Percentiles rank a stretch among this genome's conserved stretches.
phyloP scores from a whole-genome alignment of 148 eudicot genomes.

The Rhododendron mucronatum region DNA sequence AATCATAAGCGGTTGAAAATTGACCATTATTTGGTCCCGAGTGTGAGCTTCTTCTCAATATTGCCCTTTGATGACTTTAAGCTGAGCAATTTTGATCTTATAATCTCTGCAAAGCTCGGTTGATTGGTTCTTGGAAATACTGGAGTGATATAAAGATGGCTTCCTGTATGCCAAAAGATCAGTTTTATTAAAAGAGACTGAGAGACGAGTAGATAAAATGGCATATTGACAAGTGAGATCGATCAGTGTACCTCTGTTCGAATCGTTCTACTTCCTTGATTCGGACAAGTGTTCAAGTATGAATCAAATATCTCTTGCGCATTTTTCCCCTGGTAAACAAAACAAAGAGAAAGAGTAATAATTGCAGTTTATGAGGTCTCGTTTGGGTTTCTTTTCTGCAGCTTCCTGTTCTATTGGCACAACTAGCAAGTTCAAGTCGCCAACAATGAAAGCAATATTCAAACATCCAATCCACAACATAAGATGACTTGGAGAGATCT shows the following conservation, averaged over 20 bases:
- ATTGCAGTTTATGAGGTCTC: background rate
- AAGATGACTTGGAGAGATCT: background rate
- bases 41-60: background rate
- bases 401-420: background rate
- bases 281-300: constrained; percentile 78
- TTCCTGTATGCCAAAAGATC: constrained; percentile 49
- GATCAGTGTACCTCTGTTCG: constrained; percentile 74
- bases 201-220: background rate
- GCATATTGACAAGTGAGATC: background rate
- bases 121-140: constrained; percentile 88
- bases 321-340: constrained; percentile 54
- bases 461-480: background rate
- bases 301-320: constrained; percentile 53
- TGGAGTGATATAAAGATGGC: constrained; percentile 89
- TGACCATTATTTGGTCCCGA: background rate
- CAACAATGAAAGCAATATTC: background rate
- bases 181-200: background rate
- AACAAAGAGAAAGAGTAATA: background rate
- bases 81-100: background rate
- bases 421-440: background rate
- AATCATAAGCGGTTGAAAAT: background rate
- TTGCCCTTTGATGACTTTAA: background rate
- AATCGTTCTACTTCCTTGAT: constrained; percentile 97
- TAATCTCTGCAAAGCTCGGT: constrained; percentile 36
- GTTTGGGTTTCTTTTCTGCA: background rate